Evolutionary conservation across 495 filamentous ascomycete species (phyloP), one percentile per base, ranked within the genome.

Genomic region (Tetracladium marchalianum): DNA sequence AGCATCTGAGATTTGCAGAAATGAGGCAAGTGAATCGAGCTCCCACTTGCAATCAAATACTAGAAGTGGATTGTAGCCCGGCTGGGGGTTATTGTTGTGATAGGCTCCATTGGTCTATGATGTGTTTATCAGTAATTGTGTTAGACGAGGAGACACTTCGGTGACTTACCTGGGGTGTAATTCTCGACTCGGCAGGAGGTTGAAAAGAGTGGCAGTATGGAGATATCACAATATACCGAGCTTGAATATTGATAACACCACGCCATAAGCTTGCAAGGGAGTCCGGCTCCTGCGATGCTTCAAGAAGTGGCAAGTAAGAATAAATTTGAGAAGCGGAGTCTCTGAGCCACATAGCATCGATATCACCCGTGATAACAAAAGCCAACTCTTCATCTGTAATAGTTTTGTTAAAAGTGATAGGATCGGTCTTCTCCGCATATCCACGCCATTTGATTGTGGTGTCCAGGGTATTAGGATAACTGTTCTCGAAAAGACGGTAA

Each of bases 21-120:
- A 98, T 58, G 87, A 78, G 7, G 88, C 90, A 0, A 98, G 73
- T 0, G 88, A 95, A 62, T 98, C 92, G 4, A 98, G 76, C 66
- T 98, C 92, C 65, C 95, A 98, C 64, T 98, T 98, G 75, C 92
- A 98, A 61, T 97, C 92, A 55, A 90, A 98, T 6, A 98, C 92
- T 35, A 76, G 72, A 0, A 73, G 73, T 10, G 79, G 81, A 55
- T 95, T 85, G 57, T 93, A 95, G 1, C 69, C 67, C 1, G 92
- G 92, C 55, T 94, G 47, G 11, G 72, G 70, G 8, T 53, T 50
- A 47, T 80, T 77, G 8, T 67, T 54, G 31, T 37, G 51, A 40
- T 70, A 73, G 1, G 72, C 70, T 13, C 61, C 64, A 52, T 82
- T 82, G 31, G 12, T 39, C 0, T 67, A 66, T 27, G 7, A 27